phyloP scores from a whole-genome alignment of 176 grass and related monocot genomes.

The Chloris gayana region DNA sequence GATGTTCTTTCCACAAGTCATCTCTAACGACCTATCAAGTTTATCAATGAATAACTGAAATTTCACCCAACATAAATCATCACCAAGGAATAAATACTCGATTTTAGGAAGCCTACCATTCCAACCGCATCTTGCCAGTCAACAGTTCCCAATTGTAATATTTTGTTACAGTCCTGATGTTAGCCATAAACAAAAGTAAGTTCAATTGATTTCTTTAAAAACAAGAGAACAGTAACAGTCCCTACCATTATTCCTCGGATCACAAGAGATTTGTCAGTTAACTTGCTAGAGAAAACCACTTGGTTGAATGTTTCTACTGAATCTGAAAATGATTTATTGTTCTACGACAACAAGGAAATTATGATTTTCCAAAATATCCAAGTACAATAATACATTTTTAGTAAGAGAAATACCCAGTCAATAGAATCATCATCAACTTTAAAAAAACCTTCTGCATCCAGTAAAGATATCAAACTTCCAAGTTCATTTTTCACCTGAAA shows the following conservation, averaged over 20 bases:
- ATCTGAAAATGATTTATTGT: not conserved
- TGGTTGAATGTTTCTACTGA: not conserved
- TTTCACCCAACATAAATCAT: not conserved
- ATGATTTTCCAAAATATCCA: too few species aligned
- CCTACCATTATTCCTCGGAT: conserved; percentile 35
- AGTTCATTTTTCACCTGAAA: conserved; percentile 11
- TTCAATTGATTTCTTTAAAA: not conserved
- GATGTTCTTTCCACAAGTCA: conserved; percentile 5
- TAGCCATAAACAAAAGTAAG: not conserved
- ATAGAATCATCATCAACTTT: not conserved
- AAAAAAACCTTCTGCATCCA: conserved; percentile 18
- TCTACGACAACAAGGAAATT: not conserved
- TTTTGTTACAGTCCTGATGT: conserved; percentile 6
- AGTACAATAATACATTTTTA: not conserved
- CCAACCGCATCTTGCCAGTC: not conserved
- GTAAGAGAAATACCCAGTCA: conserved; percentile 19
- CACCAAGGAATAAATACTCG: not conserved
- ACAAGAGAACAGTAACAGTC: not conserved
- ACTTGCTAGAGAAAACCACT: not conserved
- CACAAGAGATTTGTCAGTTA: not conserved
- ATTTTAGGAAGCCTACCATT: not conserved
- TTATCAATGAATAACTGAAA: not conserved
- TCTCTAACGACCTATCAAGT: conserved; percentile 21
- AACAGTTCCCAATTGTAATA: not conserved
- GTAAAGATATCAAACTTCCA: not conserved